Conservation (phyloP, 2,329 filamentous ascomycete species). For the Clonostachys sp. region DNA sequence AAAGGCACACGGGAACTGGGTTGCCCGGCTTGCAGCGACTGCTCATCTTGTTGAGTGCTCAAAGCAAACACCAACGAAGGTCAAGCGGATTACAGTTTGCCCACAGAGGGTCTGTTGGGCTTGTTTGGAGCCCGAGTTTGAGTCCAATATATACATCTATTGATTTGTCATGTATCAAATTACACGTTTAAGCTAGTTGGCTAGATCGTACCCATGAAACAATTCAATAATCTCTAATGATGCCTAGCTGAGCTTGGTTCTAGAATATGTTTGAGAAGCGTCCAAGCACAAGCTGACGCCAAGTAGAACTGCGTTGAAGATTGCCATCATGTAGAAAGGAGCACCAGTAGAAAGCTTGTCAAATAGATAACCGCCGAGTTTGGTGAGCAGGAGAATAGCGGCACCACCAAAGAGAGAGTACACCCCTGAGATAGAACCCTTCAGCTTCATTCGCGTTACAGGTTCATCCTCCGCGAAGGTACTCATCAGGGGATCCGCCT, state of each 20-base stretch:
- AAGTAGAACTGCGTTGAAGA: conserved; percentile 74
- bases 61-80: too few relatives aligned
- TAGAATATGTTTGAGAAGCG: conserved; percentile 28
- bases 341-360: conserved; percentile 69
- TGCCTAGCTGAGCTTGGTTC: background rate
- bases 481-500: conserved; percentile 33
- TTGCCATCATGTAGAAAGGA: conserved; percentile 92
- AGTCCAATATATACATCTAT: too few relatives aligned
- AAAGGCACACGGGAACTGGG: too few relatives aligned
- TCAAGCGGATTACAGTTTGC: too few relatives aligned
- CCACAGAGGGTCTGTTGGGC: too few relatives aligned
- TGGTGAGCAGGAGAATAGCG: conserved; percentile 87
- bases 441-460: conserved; percentile 57
- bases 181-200: too few relatives aligned
- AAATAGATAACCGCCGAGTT: conserved; percentile 83
- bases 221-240: too few relatives aligned
- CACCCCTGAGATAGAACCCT: conserved; percentile 90
- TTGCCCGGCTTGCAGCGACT: too few relatives aligned
- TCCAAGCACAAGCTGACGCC: conserved; percentile 49
- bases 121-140: too few relatives aligned
- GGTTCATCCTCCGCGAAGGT: conserved; percentile 20
- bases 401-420: conserved; percentile 89
- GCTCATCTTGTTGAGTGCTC: too few relatives aligned
- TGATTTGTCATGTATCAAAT: too few relatives aligned
- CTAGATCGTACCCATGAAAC: too few relatives aligned